Evolutionary conservation across 768 basidiomycete genomes (phyloP).

Genomic region (Amanita brunnescens): DNA sequence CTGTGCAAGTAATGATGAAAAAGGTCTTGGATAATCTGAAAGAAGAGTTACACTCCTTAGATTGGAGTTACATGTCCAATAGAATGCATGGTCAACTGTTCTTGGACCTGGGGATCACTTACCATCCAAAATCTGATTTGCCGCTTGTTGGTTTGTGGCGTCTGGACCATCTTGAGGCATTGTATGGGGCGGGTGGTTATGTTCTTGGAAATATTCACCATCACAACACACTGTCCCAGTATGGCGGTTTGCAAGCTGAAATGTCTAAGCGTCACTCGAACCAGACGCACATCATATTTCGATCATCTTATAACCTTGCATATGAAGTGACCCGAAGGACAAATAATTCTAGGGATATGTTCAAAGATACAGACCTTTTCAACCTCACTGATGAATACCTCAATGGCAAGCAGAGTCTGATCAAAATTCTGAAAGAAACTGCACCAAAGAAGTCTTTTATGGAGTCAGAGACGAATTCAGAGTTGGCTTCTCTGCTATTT

Average conservation of each 20-base stretch:
- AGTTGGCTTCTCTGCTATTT: no score
- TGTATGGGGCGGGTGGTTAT: conserved; percentile 12
- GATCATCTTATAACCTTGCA: background rate
- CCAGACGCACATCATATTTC: background rate
- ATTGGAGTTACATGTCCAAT: background rate
- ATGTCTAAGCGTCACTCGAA: background rate
- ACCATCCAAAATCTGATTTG: background rate
- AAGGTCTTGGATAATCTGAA: background rate
- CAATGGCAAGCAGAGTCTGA: no score
- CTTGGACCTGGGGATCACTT: background rate
- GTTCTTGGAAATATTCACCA: conserved; percentile 10
- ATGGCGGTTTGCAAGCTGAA: conserved; percentile 15
- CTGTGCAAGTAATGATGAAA: background rate
- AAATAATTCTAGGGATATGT: background rate
- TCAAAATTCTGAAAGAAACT: no score
- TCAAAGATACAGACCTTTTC: no score
- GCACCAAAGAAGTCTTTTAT: no score
- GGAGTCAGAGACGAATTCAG: no score
- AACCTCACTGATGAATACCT: no score
- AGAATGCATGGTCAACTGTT: background rate
- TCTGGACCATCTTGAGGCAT: conserved; percentile 11
- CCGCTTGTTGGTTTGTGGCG: conserved; percentile 12
- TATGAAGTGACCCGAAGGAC: background rate
- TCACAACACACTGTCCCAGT: conserved; percentile 10
- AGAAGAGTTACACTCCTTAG: background rate